These are phyloP conservation scores for Stephania cephalantha DNA, from an alignment of 164 flowering plant genomes.

Conservation along the genomic window DNA sequence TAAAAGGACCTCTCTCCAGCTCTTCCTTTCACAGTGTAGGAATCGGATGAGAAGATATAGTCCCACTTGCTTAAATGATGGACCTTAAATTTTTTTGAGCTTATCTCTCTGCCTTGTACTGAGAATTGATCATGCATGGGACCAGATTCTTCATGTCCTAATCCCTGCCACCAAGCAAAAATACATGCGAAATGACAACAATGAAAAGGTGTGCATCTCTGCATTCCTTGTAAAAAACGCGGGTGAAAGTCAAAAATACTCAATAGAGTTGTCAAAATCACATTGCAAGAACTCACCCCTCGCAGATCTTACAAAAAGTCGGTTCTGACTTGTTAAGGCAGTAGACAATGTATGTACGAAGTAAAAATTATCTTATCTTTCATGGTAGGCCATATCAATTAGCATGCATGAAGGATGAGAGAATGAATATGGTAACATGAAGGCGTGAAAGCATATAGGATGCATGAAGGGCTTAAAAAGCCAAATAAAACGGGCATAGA, in stretches of 20 bases:
- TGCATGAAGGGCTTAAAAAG: too few relatives aligned
- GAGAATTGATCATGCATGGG: constrained; percentile 1
- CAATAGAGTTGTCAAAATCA: too few relatives aligned
- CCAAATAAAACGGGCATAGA: too few relatives aligned
- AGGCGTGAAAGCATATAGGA: too few relatives aligned
- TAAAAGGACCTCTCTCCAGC: neutral
- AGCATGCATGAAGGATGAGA: too few relatives aligned
- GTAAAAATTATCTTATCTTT: too few relatives aligned
- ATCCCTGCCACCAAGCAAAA: neutral
- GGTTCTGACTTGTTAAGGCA: too few relatives aligned
- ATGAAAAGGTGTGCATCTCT: neutral
- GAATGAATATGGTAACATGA: too few relatives aligned
- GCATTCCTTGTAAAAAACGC: neutral
- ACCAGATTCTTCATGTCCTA: neutral
- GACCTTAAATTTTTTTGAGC: neutral
- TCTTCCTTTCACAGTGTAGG: neutral
- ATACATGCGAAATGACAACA: neutral
- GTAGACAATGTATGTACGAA: too few relatives aligned
- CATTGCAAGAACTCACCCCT: too few relatives aligned
- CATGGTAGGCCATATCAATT: too few relatives aligned
- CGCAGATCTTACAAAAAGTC: too few relatives aligned
- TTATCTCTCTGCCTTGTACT: neutral
- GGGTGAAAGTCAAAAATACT: neutral
- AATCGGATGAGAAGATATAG: neutral
- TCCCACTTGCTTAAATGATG: neutral